Percentiles rank a stretch among this genome's conserved stretches.
Evolutionary conservation across 345 rosid species (phyloP).

Genomic region (Iberis pinnata): DNA sequence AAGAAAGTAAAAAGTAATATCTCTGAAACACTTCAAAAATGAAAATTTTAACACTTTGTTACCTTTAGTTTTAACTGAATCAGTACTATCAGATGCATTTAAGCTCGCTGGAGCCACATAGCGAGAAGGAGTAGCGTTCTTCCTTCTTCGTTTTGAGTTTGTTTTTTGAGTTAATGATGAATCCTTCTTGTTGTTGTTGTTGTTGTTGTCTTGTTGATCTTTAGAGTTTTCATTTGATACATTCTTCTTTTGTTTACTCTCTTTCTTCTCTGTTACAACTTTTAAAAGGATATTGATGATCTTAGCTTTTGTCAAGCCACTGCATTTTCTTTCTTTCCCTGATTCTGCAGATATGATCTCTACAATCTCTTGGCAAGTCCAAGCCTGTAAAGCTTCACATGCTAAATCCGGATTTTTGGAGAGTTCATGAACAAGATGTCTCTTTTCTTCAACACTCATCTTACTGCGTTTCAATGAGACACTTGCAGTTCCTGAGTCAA

Average conservation of each 20-base stretch:
- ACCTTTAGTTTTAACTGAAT: slow-evolving; percentile 25
- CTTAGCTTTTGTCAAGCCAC: slow-evolving; percentile 59
- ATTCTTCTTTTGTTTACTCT: slow-evolving; percentile 39
- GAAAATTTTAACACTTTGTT: not conserved
- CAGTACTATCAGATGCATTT: slow-evolving; percentile 27
- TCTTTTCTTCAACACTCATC: slow-evolving; percentile 61
- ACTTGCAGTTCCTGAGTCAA: slow-evolving; percentile 25
- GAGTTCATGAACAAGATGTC: slow-evolving; percentile 54
- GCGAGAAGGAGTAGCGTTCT: slow-evolving; percentile 27
- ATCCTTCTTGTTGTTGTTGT: too few relatives aligned
- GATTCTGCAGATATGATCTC: slow-evolving; percentile 76
- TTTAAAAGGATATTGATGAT: slow-evolving; percentile 71
- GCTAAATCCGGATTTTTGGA: slow-evolving; percentile 57
- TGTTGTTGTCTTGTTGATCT: too few relatives aligned
- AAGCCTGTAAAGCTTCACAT: slow-evolving; percentile 56
- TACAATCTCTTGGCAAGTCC: slow-evolving; percentile 69
- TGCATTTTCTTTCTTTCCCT: slow-evolving; percentile 74
- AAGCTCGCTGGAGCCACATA: slow-evolving; percentile 24
- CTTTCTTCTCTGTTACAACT: slow-evolving; percentile 48
- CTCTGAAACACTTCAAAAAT: not conserved
- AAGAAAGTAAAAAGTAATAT: not conserved
- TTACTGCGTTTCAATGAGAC: slow-evolving; percentile 51
- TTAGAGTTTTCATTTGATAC: too few relatives aligned
- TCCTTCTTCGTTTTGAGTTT: slow-evolving; percentile 27
- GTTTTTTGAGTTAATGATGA: slow-evolving; percentile 27